Base-by-base conservation (phyloP, 1,139 yeast genomes). In the Kluyveromyces sp. region DNA sequence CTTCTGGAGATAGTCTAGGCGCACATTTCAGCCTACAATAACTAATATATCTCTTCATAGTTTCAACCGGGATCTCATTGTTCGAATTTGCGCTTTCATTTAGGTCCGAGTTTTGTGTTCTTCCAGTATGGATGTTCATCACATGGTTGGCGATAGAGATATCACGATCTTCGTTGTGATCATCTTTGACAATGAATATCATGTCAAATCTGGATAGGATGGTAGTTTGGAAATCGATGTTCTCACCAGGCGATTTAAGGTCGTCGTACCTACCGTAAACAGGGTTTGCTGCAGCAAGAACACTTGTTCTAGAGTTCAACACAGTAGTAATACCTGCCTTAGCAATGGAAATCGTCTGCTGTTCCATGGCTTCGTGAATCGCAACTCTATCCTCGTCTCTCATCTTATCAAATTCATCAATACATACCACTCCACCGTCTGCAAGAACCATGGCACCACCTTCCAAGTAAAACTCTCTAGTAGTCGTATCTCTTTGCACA, bases 281-380 rank as follows among this genome's bases (percentile, higher is more conserved):
- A 6, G 99, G 99, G 65, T 94, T 94, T 4, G 98, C 98, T 20
- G 98, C 98, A 0, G 98, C 98, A 42, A 94, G 71, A 1, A 94
- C 98, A 33, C 95, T 82, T 0, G 98, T 92, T 68, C 99, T 76
- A 2, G 98, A 89, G 64, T 92, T 92, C 53, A 92, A 74, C 46
- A 92, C 88, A 0, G 99, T 94, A 3, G 97, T 92, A 55, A 92
- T 92, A 64, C 99, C 99, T 8, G 99, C 99, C 64, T 92, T 92
- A 39, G 98, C 98, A 63, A 92, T 88, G n/a, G 97, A 89, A 53
- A 92, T 92, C 0, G 98, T 92, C 67, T 92, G 99, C 67, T 92
- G 99, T 70, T 92, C 99, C 99, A 92, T 92, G 7, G 98, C 98
- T 72, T 92, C 99, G 65, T 92, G 99, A 56, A 92, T 94, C 0